Conservation (phyloP, 306 rosid species). For the Coriaria nepalensis region DNA sequence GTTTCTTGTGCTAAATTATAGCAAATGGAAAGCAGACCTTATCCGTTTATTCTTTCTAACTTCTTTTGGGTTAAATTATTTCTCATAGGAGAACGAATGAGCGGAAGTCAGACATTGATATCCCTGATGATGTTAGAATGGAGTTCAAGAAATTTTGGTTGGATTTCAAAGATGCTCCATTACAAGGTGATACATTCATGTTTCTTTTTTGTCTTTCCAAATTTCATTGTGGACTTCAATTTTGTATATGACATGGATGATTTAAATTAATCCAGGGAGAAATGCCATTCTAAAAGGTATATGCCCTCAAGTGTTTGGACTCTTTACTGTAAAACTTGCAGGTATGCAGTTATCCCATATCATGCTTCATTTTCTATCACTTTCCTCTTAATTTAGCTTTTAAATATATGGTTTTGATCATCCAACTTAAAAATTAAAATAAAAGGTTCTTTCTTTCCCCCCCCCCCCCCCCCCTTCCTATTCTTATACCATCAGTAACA, state of each 20-base stretch:
- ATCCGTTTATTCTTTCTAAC: background rate
- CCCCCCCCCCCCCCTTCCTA: no score
- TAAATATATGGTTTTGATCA: no score
- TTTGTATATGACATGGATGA: constrained; percentile 17
- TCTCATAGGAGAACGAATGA: constrained; percentile 70
- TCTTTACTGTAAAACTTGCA: constrained; percentile 89
- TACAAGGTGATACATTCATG: constrained; percentile 51
- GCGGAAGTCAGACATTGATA: constrained; percentile 60
- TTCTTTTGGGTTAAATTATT: constrained; percentile 1
- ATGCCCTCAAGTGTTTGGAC: constrained; percentile 92
- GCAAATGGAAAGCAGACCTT: background rate
- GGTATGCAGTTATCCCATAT: constrained; percentile 33
- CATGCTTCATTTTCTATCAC: no score
- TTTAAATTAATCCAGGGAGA: constrained; percentile 56
- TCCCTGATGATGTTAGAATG: constrained; percentile 44
- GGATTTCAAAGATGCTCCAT: constrained; percentile 51
- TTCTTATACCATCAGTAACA: no score
- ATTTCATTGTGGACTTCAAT: constrained; percentile 14
- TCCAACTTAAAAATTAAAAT: no score
- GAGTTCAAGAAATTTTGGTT: constrained; percentile 68
- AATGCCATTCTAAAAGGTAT: constrained; percentile 83
- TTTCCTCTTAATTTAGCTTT: no score
- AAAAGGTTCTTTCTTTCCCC: no score
- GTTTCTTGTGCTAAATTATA: background rate
- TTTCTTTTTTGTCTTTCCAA: background rate